Evolutionary conservation across 1,284 basidiomycete species (phyloP), one percentile per base, ranked within the genome.

Genomic region (Cutaneotrichosporon daszewskae): DNA sequence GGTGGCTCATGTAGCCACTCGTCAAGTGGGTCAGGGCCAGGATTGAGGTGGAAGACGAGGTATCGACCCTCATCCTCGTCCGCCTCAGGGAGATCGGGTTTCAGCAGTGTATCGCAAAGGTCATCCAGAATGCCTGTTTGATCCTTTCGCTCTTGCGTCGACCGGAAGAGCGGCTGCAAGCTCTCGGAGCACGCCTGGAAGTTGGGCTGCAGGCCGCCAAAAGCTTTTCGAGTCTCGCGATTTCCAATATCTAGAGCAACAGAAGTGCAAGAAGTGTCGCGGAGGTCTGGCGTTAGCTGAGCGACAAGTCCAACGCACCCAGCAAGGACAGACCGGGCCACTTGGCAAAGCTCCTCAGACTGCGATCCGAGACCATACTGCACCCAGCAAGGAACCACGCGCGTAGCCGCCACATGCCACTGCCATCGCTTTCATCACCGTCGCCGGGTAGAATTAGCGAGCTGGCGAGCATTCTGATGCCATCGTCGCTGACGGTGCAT

Each of bases 321-420:
- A 68, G 44, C 14, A 64, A 28, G 5, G 55, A 45, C 26, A 69
- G 46, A 1, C 66, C 66, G 0, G 64, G 64, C 56, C 59, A 65
- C 6, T 57, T 51, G 1, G 58, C 60, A 17, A 69, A 57, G 6
- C 40, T 33, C 22, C 41, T 42, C 57, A 65, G 58, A 2, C 50
- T 48, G 19, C 46, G 40, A 43, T 69, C 66, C 10, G 43, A 39
- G 2, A 69, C 45, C 3, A 45, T 39, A 33, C 28, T 46, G 28
- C 55, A 59, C 10, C 54, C 51, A 3, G 32, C 19, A 20, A 63
- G 35, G 33, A 43, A 60, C 58, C 56, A 58, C 18, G 52, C 61
- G 24, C 59, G 37, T 5, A 63, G 44, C 12, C 54, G 43, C 47
- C 59, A 61, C 42, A 56, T 46, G 5, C 61, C 61, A 17, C 42